Percentiles rank a stretch among this genome's conserved stretches.
Evolutionary conservation across 495 filamentous ascomycete species (phyloP).

Genomic region (Hypoxylon fragiforme): DNA sequence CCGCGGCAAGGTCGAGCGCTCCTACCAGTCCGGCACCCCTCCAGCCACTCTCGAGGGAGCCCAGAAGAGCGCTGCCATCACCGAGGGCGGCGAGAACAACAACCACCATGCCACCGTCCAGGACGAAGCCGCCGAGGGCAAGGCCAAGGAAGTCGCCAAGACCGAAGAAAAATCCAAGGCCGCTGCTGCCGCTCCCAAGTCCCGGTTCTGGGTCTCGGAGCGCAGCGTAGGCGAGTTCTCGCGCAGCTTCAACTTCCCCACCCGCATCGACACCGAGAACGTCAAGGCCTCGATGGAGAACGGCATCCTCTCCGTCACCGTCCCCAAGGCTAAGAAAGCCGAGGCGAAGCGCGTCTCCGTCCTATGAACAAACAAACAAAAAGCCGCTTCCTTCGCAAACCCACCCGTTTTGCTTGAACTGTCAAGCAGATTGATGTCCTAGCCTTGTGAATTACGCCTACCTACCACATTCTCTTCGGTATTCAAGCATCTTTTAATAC

Average conservation of each 20-base stretch:
- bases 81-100: background rate
- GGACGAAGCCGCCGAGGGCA: background rate
- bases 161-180: background rate
- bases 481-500: too few species aligned
- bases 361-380: too few species aligned
- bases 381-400: too few species aligned
- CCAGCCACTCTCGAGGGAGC: background rate
- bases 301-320: background rate
- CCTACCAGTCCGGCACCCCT: background rate
- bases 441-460: too few species aligned
- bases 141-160: background rate
- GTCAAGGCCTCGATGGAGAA: background rate
- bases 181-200: background rate
- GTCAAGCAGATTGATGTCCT: too few species aligned
- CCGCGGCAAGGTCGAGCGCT: background rate
- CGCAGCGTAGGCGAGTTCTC: background rate
- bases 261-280: background rate
- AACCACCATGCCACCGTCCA: background rate
- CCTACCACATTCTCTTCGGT: too few species aligned
- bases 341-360: background rate
- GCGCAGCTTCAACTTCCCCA: background rate
- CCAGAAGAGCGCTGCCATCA: background rate
- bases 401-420: too few species aligned
- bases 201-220: background rate
- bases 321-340: background rate